Conservation (phyloP, 176 grass and related monocot species). For the Carex pumila region DNA sequence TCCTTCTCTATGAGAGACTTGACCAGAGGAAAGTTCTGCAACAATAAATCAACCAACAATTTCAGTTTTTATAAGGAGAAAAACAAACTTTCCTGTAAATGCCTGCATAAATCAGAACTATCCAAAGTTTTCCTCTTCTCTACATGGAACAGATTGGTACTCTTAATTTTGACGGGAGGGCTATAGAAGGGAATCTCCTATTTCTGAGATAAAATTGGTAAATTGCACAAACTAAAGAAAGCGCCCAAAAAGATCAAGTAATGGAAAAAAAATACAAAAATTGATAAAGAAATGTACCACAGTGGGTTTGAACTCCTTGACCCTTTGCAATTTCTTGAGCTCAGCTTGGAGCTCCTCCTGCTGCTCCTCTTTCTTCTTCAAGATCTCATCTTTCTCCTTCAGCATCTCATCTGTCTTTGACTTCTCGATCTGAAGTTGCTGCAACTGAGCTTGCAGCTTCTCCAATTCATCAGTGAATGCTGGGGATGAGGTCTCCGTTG, state of each 20-base stretch:
- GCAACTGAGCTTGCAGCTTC: slow-evolving; percentile 59
- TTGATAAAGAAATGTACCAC: slow-evolving; percentile 36
- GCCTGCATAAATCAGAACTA: background rate
- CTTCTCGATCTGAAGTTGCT: slow-evolving; percentile 75
- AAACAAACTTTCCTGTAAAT: background rate
- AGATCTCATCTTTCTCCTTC: slow-evolving; percentile 50
- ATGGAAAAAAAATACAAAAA: background rate
- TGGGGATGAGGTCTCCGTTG: background rate
- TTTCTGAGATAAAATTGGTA: background rate
- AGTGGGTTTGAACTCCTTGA: slow-evolving; percentile 92
- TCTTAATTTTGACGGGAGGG: too few relatives aligned
- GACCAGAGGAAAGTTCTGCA: slow-evolving; percentile 55
- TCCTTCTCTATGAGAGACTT: slow-evolving; percentile 55
- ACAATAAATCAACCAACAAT: background rate
- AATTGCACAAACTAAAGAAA: background rate
- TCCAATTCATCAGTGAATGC: slow-evolving; percentile 38
- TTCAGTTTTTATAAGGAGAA: background rate
- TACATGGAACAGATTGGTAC: too few relatives aligned
- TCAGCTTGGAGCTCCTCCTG: slow-evolving; percentile 52
- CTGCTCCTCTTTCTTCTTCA: slow-evolving; percentile 68
- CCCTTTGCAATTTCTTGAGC: slow-evolving; percentile 69
- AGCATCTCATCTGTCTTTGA: slow-evolving; percentile 69
- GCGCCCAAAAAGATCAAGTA: background rate
- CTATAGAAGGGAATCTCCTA: background rate
- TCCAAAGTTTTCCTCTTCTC: background rate